Evolutionary conservation across 2,329 filamentous ascomycete genomes (phyloP).

Genomic region (Colletotrichum agaves): DNA sequence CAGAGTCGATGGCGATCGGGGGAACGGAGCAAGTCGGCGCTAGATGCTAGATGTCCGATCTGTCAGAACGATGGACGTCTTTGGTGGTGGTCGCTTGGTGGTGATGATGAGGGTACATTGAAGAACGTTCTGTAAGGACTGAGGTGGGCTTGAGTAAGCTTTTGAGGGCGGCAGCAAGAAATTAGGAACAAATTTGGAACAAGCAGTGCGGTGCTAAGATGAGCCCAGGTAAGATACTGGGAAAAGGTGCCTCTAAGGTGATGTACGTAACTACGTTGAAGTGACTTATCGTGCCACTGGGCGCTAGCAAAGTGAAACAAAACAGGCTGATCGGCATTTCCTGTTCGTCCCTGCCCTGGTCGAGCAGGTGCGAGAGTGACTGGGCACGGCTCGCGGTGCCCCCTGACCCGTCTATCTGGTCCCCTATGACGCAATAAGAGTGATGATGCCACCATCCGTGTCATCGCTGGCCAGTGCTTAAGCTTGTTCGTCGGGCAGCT

Average conservation of each 20-base stretch:
- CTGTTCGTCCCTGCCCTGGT: too few species aligned
- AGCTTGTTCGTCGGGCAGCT: too few species aligned
- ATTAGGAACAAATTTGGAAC: background rate
- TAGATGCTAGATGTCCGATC: too few species aligned
- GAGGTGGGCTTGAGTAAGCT: background rate
- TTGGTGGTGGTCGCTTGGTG: too few species aligned
- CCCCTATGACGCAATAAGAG: conserved; percentile 25
- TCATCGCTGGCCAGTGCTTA: too few species aligned
- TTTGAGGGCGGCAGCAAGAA: background rate
- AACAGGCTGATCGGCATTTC: too few species aligned
- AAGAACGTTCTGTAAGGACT: too few species aligned
- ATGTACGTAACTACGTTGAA: background rate
- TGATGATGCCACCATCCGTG: background rate
- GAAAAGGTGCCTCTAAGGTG: background rate
- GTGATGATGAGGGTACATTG: too few species aligned
- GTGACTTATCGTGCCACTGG: background rate
- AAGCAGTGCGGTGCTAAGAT: background rate
- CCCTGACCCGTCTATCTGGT: conserved; percentile 1
- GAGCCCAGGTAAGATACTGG: too few species aligned
- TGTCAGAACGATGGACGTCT: too few species aligned
- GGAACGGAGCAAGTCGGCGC: background rate
- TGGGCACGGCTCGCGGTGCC: too few species aligned
- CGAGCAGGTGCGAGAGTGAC: background rate
- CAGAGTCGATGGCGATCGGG: background rate
- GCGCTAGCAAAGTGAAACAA: background rate